These are phyloP conservation scores for Trametes gibbosa DNA, from an alignment of 768 basidiomycete genomes.

Conservation along the genomic window DNA sequence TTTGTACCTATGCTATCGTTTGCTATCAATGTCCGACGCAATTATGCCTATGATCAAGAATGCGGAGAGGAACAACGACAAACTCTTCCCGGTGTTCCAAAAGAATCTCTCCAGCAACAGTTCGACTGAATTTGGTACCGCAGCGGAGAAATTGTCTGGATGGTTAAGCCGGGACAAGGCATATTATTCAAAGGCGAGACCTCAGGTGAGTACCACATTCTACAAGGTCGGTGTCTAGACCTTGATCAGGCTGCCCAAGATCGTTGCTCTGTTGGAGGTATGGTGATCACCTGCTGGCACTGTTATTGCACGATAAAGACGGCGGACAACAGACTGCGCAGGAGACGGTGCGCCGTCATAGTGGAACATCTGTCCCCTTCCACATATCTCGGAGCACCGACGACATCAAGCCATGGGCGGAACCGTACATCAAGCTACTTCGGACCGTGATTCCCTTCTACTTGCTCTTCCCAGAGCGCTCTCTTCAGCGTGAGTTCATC, in stretches of 20 bases:
- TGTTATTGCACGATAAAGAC: background rate
- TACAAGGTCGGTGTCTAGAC: background rate
- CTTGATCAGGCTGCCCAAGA: constrained; percentile 4
- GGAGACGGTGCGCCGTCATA: constrained; percentile 11
- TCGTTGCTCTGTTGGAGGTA: constrained; percentile 22
- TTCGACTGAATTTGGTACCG: constrained; percentile 2
- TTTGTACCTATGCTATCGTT: background rate
- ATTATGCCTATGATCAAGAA: background rate
- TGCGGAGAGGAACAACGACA: constrained; percentile 24
- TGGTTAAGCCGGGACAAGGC: constrained; percentile 24
- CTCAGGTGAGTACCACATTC: constrained; percentile 16
- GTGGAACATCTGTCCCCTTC: constrained; percentile 7
- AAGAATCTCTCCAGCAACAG: constrained; percentile 13
- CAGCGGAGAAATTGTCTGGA: constrained; percentile 17
- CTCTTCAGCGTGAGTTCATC: constrained; percentile 16
- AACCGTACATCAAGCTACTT: constrained; percentile 17
- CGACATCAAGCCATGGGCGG: constrained; percentile 8
- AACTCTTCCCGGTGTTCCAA: constrained; percentile 21
- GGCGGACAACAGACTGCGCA: constrained; percentile 17
- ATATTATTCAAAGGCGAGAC: constrained; percentile 25
- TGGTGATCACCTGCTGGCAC: background rate
- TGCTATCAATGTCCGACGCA: background rate
- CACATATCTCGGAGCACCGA: constrained; percentile 14
- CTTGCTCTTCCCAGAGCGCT: constrained; percentile 16
- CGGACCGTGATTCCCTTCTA: constrained; percentile 15